A percentile compares a stretch with the other conserved stretches of the same genome.
phyloP scores from a whole-genome alignment of 2,329 filamentous ascomycete genomes.

The Colletotrichum limetticola region DNA sequence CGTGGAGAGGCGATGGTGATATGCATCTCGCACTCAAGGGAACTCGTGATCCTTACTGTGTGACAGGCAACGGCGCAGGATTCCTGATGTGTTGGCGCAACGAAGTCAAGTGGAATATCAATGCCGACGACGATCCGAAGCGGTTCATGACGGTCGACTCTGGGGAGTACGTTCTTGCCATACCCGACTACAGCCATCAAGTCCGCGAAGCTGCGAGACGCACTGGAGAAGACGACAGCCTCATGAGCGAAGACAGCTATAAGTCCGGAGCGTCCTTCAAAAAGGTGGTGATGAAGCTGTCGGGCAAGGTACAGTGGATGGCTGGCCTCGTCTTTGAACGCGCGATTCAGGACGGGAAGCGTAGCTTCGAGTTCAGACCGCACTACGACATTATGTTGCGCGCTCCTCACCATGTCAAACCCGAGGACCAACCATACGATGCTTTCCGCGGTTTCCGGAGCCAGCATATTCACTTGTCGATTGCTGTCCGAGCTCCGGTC shows the following conservation, averaged over 20 bases:
- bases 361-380: constrained; percentile 89
- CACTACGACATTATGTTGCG: constrained; percentile 93
- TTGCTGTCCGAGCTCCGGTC: constrained; percentile 87
- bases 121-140: constrained; percentile 86
- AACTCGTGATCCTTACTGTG: constrained; percentile 89
- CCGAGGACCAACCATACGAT: constrained; percentile 75
- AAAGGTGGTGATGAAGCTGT: constrained; percentile 98
- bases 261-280: constrained; percentile 89
- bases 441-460: constrained; percentile 98
- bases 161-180: constrained; percentile 91
- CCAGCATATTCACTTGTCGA: constrained; percentile 94
- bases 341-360: constrained; percentile 75
- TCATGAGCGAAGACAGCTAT: constrained; percentile 70
- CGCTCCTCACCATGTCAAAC: constrained; percentile 78
- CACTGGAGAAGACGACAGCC: constrained; percentile 66
- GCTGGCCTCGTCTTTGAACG: constrained; percentile 93
- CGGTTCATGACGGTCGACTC: constrained; percentile 97
- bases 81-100: constrained; percentile 99
- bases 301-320: constrained; percentile 93
- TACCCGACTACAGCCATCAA: constrained; percentile 92
- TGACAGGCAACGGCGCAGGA: constrained; percentile 92
- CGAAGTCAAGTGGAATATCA: constrained; percentile 88
- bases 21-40: constrained; percentile 94
- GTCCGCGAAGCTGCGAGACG: constrained; percentile 73
- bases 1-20: constrained; percentile 96